Evolutionary conservation across 106 monocot genomes (phyloP), one percentile per base, ranked within the genome.

Genomic region (Gastrodia elata): DNA sequence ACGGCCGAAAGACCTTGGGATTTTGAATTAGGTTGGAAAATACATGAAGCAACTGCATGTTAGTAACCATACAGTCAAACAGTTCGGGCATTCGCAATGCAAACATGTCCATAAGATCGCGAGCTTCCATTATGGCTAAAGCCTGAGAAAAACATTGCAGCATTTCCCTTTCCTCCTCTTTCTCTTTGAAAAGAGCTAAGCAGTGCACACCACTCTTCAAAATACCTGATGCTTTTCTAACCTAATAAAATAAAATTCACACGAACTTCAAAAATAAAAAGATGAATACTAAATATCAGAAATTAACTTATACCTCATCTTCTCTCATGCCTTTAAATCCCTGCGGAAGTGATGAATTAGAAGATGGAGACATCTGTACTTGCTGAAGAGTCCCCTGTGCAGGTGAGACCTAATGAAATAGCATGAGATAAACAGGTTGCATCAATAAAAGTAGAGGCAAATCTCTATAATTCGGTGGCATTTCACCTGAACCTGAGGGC

Each of bases 111-210:
- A 98, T 91, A 26, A 98, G 78, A 57, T 98, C 98, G 4, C 98
- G 93, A 75, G 93, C 83, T 78, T 93, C 98, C 98, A 98, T 93
- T 77, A 98, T 91, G 78, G 91, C 86, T 73, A 98, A 85, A 76
- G 91, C 91, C 52, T 88, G 93, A 41, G 98, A 93, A 80, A 98
- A 91, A 69, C 77, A 81, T 35, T 91, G 90, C 70, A 98, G 55
- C 77, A 89, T 93, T 72, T 98, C 98, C 39, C 93, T 93, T 73
- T 98, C 98, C 70, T 98, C 98, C 38, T 98, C 92, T 72, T 97
- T 97, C 74, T 98, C 98, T 81, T 85, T 98, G 71, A 88, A 93
- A 59, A 98, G 81, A 69, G 91, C 83, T 68, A 98, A 83, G 75
- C 98, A 93, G 76, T 91, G 85, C 73, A 93, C 91, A 65, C 93